A percentile compares a stretch with the other conserved stretches of the same genome.
Conservation (phyloP, 176 grass and related monocot species). For the Zea luxurians region DNA sequence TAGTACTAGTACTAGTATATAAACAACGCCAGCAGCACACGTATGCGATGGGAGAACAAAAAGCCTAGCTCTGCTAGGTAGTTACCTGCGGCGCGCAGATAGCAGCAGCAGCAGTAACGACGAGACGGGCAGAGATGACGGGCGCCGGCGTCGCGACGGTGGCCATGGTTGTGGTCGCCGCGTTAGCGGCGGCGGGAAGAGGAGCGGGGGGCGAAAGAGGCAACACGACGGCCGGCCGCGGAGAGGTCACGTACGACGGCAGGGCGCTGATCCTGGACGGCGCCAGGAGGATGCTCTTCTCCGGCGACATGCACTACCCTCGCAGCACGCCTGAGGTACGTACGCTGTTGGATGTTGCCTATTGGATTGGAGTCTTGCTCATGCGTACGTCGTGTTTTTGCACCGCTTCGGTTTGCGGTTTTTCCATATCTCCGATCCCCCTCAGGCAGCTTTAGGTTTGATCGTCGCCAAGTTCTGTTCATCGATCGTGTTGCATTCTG, state of each 20-base stretch:
- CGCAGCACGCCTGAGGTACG: constrained; percentile 69
- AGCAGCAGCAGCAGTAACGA: neutral
- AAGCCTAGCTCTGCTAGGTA: neutral
- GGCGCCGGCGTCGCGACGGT: neutral
- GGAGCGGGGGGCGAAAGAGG: neutral
- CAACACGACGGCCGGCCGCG: neutral
- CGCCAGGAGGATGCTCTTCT: constrained; percentile 65
- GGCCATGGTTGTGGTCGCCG: neutral
- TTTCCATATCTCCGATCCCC: neutral
- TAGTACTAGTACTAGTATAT: neutral
- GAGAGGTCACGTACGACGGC: constrained; percentile 66
- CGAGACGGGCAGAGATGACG: neutral
- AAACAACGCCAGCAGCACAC: neutral
- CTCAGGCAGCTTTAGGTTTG: neutral
- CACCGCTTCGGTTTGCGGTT: neutral
- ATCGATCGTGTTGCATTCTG: neutral
- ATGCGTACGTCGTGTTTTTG: neutral
- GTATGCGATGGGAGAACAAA: neutral
- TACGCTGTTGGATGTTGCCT: neutral
- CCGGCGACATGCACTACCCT: constrained; percentile 78
- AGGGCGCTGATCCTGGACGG: constrained; percentile 60
- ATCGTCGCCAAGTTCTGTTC: neutral
- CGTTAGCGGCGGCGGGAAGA: neutral
- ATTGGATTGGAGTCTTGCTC: neutral
- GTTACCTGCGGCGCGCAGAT: neutral